A percentile compares a stretch with the other conserved stretches of the same genome.
These are phyloP conservation scores for Malus hybrid DNA, from an alignment of 331 rosid species.

Conservation along the genomic window DNA sequence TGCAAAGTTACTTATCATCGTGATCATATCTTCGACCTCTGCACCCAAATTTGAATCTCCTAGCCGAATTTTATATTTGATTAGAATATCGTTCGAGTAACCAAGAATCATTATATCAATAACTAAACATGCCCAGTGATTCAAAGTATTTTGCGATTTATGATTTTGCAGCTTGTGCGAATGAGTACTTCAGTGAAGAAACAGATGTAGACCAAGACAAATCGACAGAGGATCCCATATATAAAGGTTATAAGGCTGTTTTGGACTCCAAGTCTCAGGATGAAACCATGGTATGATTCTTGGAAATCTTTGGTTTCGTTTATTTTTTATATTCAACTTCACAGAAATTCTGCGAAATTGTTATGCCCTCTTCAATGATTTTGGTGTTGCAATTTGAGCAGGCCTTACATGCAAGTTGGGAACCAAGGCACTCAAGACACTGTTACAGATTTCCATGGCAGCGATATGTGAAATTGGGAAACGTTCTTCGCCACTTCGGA, in stretches of 20 bases:
- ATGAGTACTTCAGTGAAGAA: constrained; percentile 67
- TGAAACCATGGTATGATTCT: constrained; percentile 58
- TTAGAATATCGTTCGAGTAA: not conserved
- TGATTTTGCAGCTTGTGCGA: constrained; percentile 68
- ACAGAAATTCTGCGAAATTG: too few species aligned
- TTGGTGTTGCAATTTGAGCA: constrained; percentile 20
- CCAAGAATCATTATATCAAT: not conserved
- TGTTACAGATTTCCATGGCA: constrained; percentile 83
- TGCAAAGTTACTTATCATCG: not conserved
- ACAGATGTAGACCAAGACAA: constrained; percentile 26
- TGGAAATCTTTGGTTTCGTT: not conserved
- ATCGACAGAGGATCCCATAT: constrained; percentile 49
- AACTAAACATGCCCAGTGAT: not conserved
- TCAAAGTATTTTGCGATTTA: not conserved
- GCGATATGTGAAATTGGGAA: constrained; percentile 83
- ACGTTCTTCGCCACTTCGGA: constrained; percentile 86
- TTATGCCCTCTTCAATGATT: not conserved
- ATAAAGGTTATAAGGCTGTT: constrained; percentile 79
- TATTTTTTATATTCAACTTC: not conserved
- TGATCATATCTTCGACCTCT: not conserved
- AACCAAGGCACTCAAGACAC: constrained; percentile 84
- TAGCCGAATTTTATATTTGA: too few species aligned
- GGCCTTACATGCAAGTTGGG: constrained; percentile 97
- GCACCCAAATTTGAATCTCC: not conserved
- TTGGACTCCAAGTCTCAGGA: constrained; percentile 83